phyloP scores from a whole-genome alignment of 495 filamentous ascomycete species.

The Penicillium riverlandense region DNA sequence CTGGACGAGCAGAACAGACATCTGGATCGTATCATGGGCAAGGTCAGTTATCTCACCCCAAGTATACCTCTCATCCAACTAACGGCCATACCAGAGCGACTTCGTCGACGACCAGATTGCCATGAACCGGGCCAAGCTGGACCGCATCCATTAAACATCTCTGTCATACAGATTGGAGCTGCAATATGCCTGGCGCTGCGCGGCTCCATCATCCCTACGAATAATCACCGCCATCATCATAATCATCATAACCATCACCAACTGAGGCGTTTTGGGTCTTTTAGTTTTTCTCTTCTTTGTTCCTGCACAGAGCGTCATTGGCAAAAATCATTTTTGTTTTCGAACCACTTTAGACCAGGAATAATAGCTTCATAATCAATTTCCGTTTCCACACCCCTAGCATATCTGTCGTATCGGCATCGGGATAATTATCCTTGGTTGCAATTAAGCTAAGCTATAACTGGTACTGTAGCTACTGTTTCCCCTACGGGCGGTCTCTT shows the following conservation, averaged over 20 bases:
- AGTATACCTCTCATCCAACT: too few species aligned
- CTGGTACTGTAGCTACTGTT: too few species aligned
- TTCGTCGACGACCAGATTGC: conserved; percentile 65
- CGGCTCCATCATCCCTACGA: conserved; percentile 11
- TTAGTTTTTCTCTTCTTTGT: conserved; percentile 3
- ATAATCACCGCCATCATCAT: conserved; percentile 7
- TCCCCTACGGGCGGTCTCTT: too few species aligned
- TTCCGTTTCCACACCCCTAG: too few species aligned
- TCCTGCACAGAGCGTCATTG: neutral
- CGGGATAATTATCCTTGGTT: too few species aligned
- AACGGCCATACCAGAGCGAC: conserved; percentile 43
- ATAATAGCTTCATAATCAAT: conserved; percentile 1
- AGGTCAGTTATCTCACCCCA: conserved; percentile 41
- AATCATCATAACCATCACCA: conserved; percentile 9
- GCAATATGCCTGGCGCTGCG: conserved; percentile 30
- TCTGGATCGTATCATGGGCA: conserved; percentile 63
- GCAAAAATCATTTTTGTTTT: neutral
- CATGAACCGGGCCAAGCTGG: conserved; percentile 58
- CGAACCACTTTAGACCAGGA: conserved; percentile 12
- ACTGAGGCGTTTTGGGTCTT: conserved; percentile 14
- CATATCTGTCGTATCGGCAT: too few species aligned
- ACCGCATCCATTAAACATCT: conserved; percentile 46
- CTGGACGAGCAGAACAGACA: conserved; percentile 68
- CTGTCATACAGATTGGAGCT: conserved; percentile 8
- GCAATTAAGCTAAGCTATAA: too few species aligned